Base-by-base conservation (phyloP, 352 stramenopile species). In the Phytophthora europaea region DNA sequence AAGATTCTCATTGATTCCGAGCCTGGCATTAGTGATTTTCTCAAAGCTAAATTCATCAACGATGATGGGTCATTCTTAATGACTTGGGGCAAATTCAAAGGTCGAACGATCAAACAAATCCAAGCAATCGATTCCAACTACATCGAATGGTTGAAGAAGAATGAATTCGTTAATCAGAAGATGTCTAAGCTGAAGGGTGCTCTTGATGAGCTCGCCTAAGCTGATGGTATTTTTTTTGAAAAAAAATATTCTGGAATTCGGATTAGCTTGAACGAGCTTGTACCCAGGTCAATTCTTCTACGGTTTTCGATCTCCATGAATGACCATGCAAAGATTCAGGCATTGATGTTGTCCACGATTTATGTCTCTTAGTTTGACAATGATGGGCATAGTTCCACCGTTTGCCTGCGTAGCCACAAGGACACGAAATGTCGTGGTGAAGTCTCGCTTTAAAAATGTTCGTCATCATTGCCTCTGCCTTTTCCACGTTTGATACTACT, bases 131-230 rank as follows among this genome's bases (percentile, higher is more conserved):
- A 63, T 53, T 23, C 56, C 15, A 63, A 52, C 12, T 63, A 63
- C 56, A 36, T 63, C 26, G 56, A 63, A 40, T 63, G 38, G 56
- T 50, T 63, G 13, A 51, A 22, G 9, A 63, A 28, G 13, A 63
- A 53, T 43, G 38, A 63, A 18, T 63, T 53, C 22, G 38, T 53
- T 40, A 38, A 53, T 15, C 9, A 20, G 0, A 63, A 52, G 40
- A 43, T 52, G 20, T 1, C 22, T 40, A 63, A 52, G 38, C 56
- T 63, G 10, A 63, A 63, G 23, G 22, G 36, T 53, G 56, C 9
- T 16, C 20, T 63, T 9, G 38, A 63, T 54, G 56, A 52, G 23
- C 40, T 54, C 20, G 36, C 20, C 1, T 62, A 62, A 57, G 13
- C 23, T 57, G 1, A 40, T 57, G 26, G 5, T 28, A 12, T 22